Evolutionary conservation across 2,329 filamentous ascomycete genomes (phyloP).

Genomic region (Fusarium tjaetaba): DNA sequence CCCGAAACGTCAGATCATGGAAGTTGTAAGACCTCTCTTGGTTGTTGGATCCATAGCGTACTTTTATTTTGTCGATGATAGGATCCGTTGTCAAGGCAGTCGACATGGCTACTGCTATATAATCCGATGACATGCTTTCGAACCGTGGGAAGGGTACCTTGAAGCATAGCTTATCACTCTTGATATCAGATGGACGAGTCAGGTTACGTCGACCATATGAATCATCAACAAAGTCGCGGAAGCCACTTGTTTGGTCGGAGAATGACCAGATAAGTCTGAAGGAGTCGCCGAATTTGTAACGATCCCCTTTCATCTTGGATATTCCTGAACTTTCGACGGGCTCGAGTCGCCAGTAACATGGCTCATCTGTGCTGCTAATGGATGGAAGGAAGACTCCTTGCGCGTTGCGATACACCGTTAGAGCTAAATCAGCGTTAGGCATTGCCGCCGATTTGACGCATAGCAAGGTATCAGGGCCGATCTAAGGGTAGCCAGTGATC

Average conservation of each 20-base stretch:
- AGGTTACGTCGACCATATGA: not conserved
- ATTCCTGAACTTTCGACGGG: not conserved
- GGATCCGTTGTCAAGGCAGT: not conserved
- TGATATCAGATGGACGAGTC: accelerated
- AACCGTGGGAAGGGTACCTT: accelerated
- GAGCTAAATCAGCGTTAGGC: accelerated
- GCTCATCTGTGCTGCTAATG: accelerated
- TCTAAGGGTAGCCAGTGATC: too few relatives aligned
- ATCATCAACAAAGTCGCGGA: not conserved
- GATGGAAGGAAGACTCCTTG: not conserved
- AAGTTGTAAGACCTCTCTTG: accelerated
- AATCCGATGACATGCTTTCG: not conserved
- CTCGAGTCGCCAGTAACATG: not conserved
- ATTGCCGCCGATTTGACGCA: not conserved
- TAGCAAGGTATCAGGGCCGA: not conserved
- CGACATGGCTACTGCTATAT: not conserved
- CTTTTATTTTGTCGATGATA: accelerated
- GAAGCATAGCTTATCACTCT: not conserved
- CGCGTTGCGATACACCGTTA: not conserved
- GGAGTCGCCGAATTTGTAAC: not conserved
- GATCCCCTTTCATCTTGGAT: not conserved
- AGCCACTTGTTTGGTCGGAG: not conserved
- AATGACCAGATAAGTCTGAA: not conserved
- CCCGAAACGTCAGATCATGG: not conserved
- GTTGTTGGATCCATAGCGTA: accelerated